Percentiles rank a stretch among this genome's conserved stretches.
These are phyloP conservation scores for Mycena sanguinolenta DNA, from an alignment of 768 basidiomycete species.

Conservation along the genomic window DNA sequence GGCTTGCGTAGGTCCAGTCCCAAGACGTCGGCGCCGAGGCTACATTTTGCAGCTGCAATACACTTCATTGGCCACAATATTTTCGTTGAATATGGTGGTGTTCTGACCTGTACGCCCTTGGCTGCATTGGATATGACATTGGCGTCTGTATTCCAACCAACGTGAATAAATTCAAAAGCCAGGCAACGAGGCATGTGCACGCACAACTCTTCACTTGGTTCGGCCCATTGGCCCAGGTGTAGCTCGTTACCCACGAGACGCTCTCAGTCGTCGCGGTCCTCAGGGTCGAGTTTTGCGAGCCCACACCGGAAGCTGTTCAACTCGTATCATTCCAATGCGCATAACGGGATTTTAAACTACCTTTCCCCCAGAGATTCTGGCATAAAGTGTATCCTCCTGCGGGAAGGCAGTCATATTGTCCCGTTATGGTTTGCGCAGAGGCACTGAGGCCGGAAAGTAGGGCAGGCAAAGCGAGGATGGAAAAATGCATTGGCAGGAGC, in stretches of 20 bases:
- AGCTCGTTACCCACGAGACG: constrained; percentile 68
- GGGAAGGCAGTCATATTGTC: constrained; percentile 58
- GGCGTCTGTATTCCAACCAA: constrained; percentile 52
- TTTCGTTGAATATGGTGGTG: neutral
- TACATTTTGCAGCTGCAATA: constrained; percentile 54
- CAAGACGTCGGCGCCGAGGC: constrained; percentile 63
- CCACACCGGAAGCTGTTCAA: constrained; percentile 56
- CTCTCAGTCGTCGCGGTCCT: constrained; percentile 51
- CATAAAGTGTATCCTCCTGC: constrained; percentile 65
- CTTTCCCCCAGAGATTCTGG: constrained; percentile 69
- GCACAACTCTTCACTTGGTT: constrained; percentile 71
- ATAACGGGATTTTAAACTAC: constrained; percentile 42
- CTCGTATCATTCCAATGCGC: neutral
- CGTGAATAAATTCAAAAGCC: neutral
- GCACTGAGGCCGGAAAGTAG: constrained; percentile 25
- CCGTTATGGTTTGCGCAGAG: constrained; percentile 57
- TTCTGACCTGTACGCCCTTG: constrained; percentile 61
- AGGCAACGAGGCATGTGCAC: constrained; percentile 21
- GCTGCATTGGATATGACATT: constrained; percentile 61
- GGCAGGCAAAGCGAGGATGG: neutral
- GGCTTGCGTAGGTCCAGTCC: constrained; percentile 62
- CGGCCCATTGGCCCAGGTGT: constrained; percentile 63
- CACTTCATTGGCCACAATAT: neutral
- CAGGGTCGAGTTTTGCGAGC: constrained; percentile 63
- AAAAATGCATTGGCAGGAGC: constrained; percentile 19